Percentiles rank a stretch among this genome's conserved stretches.
phyloP scores from a whole-genome alignment of 805 yeast genomes.

The Scheffersomyces ergatensis region DNA sequence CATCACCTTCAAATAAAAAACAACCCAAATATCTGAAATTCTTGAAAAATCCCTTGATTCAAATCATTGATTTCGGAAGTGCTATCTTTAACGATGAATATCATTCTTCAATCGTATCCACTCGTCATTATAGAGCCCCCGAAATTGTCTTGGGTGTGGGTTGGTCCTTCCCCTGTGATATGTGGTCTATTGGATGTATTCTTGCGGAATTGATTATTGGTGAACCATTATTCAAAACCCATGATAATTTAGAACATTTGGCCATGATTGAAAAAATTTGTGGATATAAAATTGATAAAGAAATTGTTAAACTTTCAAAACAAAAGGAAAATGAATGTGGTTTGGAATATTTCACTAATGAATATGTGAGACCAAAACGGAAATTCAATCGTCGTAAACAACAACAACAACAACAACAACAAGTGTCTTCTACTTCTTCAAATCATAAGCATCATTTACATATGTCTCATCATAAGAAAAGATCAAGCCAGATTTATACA shows the following conservation, averaged over 20 bases:
- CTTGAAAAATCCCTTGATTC: slow-evolving; percentile 75
- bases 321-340: slow-evolving; percentile 40
- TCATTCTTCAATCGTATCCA: slow-evolving; percentile 88
- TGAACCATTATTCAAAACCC: slow-evolving; percentile 91
- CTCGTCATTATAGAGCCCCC: slow-evolving; percentile 96
- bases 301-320: slow-evolving; percentile 34
- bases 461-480: background rate
- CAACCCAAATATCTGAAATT: slow-evolving; percentile 42
- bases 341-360: slow-evolving; percentile 32
- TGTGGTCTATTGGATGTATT: slow-evolving; percentile 97
- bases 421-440: background rate
- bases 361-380: slow-evolving; percentile 5
- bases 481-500: background rate
- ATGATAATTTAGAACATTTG: slow-evolving; percentile 89
- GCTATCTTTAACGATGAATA: slow-evolving; percentile 93
- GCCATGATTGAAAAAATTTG: slow-evolving; percentile 89
- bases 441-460: background rate
- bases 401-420: background rate
- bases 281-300: slow-evolving; percentile 49
- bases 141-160: slow-evolving; percentile 93
- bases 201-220: slow-evolving; percentile 90
- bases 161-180: slow-evolving; percentile 95
- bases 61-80: slow-evolving; percentile 95
- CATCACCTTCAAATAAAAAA: slow-evolving; percentile 8
- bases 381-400: background rate